Conservation (phyloP, 305 asterid species). For the Galium porrigens region DNA sequence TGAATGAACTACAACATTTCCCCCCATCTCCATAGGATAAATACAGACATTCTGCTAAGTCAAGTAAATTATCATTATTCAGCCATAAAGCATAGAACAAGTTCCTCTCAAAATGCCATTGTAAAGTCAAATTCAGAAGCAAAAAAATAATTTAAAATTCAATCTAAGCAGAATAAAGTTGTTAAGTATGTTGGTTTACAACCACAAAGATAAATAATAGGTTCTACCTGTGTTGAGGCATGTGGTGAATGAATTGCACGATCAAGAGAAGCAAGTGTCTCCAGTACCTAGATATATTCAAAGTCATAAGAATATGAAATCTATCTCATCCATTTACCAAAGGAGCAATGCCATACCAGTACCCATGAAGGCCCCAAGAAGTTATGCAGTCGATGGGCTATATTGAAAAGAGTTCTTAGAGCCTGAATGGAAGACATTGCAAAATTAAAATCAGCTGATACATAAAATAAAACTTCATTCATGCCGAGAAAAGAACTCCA, state of each 20-base stretch:
- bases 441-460: conserved; percentile 14
- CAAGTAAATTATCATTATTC: neutral
- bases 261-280: conserved; percentile 88
- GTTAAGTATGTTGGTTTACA: neutral
- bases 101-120: neutral
- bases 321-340: conserved; percentile 12
- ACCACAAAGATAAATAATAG: neutral
- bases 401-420: conserved; percentile 85
- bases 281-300: conserved; percentile 57
- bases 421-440: conserved; percentile 36
- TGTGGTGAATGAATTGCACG: conserved; percentile 92
- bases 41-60: neutral
- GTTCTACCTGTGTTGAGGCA: conserved; percentile 78
- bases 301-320: conserved; percentile 19
- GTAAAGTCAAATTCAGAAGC: neutral
- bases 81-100: neutral
- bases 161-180: neutral
- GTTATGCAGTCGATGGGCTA: conserved; percentile 86
- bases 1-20: neutral
- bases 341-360: conserved; percentile 45
- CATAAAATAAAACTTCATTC: neutral
- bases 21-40: neutral
- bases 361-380: conserved; percentile 98
- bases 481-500: conserved; percentile 6
- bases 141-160: neutral